Evolutionary conservation across 2,329 filamentous ascomycete genomes (phyloP).

Genomic region (Colletotrichum lini): DNA sequence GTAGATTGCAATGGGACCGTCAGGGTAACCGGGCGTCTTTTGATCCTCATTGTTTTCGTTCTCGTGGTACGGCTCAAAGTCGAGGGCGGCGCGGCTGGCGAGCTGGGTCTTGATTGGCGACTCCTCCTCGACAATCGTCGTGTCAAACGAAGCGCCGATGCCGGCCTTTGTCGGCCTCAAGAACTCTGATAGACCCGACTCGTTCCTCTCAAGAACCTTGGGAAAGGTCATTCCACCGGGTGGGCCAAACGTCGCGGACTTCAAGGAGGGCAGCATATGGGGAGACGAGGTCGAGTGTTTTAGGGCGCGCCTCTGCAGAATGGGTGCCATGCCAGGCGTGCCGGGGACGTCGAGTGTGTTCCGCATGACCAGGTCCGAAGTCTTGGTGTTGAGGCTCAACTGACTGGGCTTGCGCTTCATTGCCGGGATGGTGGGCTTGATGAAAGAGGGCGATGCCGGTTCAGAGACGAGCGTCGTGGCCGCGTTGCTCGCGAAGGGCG

Average conservation of each 20-base stretch:
- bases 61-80: conserved; percentile 74
- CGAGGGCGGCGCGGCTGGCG: conserved; percentile 71
- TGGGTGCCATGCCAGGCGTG: conserved; percentile 70
- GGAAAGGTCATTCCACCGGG: conserved; percentile 75
- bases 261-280: conserved; percentile 73
- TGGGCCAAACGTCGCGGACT: conserved; percentile 73
- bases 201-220: conserved; percentile 71
- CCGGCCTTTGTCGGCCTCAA: conserved; percentile 66
- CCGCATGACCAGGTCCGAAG: conserved; percentile 67
- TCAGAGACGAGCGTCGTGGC: conserved; percentile 68
- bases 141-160: conserved; percentile 54
- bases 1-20: conserved; percentile 87
- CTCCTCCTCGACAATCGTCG: conserved; percentile 67
- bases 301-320: conserved; percentile 73
- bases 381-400: conserved; percentile 81
- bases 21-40: conserved; percentile 86
- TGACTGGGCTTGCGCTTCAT: conserved; percentile 83
- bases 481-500: conserved; percentile 64
- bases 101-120: conserved; percentile 74
- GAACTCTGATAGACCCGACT: conserved; percentile 72
- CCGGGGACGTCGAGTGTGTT: conserved; percentile 68
- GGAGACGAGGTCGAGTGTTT: conserved; percentile 79
- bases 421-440: conserved; percentile 81
- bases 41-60: conserved; percentile 83
- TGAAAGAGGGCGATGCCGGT: conserved; percentile 82